Conservation (phyloP, 345 rosid species). For the Eucalyptus pauciflora region DNA sequence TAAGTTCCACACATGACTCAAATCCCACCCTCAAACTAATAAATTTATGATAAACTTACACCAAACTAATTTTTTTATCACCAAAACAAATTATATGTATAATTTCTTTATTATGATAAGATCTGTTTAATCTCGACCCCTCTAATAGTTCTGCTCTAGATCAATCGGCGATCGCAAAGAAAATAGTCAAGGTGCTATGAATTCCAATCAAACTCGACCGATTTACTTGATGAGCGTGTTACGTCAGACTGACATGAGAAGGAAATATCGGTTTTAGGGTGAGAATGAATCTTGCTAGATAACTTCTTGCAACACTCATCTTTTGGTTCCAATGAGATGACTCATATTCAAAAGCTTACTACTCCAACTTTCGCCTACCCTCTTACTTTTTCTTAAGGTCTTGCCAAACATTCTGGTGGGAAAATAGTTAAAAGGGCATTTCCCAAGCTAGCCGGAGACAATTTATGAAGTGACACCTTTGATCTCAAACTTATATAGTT, state of each 20-base stretch:
- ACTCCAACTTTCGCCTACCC: neutral
- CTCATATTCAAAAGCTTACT: neutral
- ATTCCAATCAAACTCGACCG: neutral
- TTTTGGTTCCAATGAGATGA: neutral
- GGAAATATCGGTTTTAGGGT: neutral
- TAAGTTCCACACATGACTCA: no score
- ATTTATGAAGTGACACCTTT: no score
- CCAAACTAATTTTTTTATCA: no score
- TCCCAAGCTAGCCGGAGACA: neutral
- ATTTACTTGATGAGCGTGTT: neutral
- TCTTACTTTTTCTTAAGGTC: neutral
- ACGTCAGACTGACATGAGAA: neutral
- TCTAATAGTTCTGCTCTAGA: neutral
- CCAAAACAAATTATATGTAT: no score
- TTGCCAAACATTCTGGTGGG: neutral
- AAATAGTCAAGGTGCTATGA: neutral
- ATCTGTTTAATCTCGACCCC: neutral
- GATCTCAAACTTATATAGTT: no score
- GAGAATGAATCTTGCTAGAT: neutral
- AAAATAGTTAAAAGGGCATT: neutral
- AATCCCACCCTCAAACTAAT: no score
- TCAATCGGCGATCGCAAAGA: neutral
- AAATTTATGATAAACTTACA: no score
- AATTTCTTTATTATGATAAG: neutral
- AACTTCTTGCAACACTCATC: neutral